phyloP scores from a whole-genome alignment of 208 protist genomes.

The Wallacemonas rigidus region DNA sequence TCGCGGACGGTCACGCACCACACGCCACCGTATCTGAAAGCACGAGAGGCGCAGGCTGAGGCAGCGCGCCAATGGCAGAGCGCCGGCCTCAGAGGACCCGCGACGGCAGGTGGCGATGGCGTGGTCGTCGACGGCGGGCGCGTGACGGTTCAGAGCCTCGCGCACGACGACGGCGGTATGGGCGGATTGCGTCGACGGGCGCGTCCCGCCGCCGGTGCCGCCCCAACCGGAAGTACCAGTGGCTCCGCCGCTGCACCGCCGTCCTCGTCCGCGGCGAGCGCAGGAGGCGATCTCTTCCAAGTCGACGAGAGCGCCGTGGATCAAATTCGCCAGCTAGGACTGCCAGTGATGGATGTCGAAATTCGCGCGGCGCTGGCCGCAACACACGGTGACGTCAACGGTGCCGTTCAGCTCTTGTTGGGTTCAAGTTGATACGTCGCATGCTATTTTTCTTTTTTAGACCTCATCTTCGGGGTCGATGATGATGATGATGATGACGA shows the following conservation, averaged over 20 bases:
- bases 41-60: constrained; percentile 9
- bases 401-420: constrained; percentile 60
- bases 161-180: constrained; percentile 19
- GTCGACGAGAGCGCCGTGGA: constrained; percentile 31
- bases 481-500: too few species aligned
- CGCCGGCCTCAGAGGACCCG: not conserved
- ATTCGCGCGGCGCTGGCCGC: constrained; percentile 46
- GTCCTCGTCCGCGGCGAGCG: not conserved
- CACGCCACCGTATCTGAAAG: constrained; percentile 21
- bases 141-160: constrained; percentile 54
- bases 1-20: not conserved
- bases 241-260: too few species aligned
- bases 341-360: constrained; percentile 40
- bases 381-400: constrained; percentile 48
- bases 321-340: constrained; percentile 55
- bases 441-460: too few species aligned
- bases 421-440: constrained; percentile 10
- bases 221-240: too few species aligned
- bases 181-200: constrained; percentile 15
- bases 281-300: not conserved
- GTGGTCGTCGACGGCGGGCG: constrained; percentile 34
- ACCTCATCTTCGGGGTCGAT: too few species aligned
- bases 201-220: not conserved
- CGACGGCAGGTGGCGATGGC: not conserved
- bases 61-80: constrained; percentile 5